These are phyloP conservation scores for Ustilago nuda DNA, from an alignment of 1,284 basidiomycete species.

Conservation along the genomic window DNA sequence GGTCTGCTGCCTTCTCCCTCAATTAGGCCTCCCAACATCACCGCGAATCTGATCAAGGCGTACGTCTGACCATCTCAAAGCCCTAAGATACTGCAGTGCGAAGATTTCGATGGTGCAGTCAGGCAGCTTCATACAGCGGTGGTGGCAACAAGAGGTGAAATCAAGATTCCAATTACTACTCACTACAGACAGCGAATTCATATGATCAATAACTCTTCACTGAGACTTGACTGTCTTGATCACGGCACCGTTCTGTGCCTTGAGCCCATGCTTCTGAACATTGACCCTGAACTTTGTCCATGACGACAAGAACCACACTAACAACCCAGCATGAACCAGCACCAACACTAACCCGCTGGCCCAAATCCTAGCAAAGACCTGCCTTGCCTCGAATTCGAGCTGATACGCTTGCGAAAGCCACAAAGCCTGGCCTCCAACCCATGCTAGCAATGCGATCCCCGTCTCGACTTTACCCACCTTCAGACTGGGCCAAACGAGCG, in stretches of 20 bases:
- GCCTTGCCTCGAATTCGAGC: slow-evolving; percentile 63
- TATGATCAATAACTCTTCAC: background rate
- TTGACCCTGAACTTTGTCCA: slow-evolving; percentile 48
- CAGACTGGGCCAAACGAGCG: slow-evolving; percentile 80
- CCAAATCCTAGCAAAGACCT: slow-evolving; percentile 61
- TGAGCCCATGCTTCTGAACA: slow-evolving; percentile 35
- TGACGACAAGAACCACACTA: slow-evolving; percentile 50
- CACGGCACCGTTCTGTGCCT: slow-evolving; percentile 3
- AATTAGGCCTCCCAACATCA: background rate
- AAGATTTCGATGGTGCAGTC: too few species aligned
- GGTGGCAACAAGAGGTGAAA: background rate
- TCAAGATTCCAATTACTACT: background rate
- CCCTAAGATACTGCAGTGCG: too few species aligned
- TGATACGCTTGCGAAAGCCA: slow-evolving; percentile 66
- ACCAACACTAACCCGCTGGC: slow-evolving; percentile 55
- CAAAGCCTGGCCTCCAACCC: slow-evolving; percentile 75
- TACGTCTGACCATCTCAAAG: background rate
- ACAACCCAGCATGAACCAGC: slow-evolving; percentile 43
- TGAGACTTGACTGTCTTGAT: slow-evolving; percentile 40
- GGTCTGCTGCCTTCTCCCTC: background rate
- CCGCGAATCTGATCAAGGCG: background rate
- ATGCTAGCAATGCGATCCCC: slow-evolving; percentile 72
- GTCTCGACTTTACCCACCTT: slow-evolving; percentile 23
- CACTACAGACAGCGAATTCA: background rate
- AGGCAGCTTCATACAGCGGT: background rate